These are phyloP conservation scores for Hibiscus mutabilis DNA, from an alignment of 345 rosid species.

Conservation along the genomic window DNA sequence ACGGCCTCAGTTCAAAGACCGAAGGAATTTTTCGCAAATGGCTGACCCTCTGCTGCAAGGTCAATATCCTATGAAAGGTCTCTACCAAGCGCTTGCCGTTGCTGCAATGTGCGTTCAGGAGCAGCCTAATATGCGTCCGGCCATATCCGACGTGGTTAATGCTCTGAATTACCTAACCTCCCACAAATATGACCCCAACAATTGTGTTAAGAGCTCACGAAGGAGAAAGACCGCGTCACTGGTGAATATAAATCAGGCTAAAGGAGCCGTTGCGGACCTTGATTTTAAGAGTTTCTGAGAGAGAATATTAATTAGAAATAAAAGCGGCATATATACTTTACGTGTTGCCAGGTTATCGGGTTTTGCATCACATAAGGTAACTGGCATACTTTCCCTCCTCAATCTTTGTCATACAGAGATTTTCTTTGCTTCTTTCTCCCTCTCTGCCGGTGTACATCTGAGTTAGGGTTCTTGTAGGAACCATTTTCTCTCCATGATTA, in stretches of 20 bases:
- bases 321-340: conserved; percentile 6
- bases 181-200: conserved; percentile 42
- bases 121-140: conserved; percentile 74
- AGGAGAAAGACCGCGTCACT: conserved; percentile 14
- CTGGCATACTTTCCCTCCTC: conserved; percentile 13
- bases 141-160: conserved; percentile 62
- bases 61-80: conserved; percentile 63
- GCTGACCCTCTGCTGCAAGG: conserved; percentile 75
- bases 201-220: conserved; percentile 22
- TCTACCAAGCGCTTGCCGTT: conserved; percentile 82
- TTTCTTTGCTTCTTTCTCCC: not conserved
- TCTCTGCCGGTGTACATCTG: conserved; percentile 32
- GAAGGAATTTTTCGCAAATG: conserved; percentile 61
- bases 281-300: not conserved
- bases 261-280: conserved; percentile 4
- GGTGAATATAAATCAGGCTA: conserved; percentile 12
- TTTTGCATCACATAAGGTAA: conserved; percentile 28
- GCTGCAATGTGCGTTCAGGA: conserved; percentile 97
- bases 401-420: conserved; percentile 11
- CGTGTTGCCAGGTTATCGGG: conserved; percentile 26
- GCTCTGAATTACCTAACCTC: conserved; percentile 74
- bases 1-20: conserved; percentile 75
- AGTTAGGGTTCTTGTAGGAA: conserved; percentile 32
- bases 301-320: conserved; percentile 1
- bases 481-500: conserved; percentile 12